Base-by-base conservation (phyloP, 768 basidiomycete genomes). In the Lactarius akahatsu region DNA sequence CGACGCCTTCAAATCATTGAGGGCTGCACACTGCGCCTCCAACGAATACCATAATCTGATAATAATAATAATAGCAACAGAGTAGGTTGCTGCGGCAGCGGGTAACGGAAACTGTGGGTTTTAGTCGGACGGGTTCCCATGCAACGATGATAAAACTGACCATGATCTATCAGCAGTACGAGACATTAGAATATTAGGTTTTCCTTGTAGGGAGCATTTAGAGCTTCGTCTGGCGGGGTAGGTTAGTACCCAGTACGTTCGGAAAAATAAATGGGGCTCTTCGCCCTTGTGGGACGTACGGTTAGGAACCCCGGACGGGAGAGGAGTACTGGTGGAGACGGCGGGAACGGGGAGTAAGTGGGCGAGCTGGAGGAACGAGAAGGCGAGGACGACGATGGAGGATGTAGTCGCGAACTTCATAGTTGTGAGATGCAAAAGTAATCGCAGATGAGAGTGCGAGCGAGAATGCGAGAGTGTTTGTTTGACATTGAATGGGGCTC, bases 371-470 rank as follows among this genome's bases (percentile, higher is more conserved):
- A 56, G 30, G 20, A 56, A 30, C 30, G 55, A 56, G 30, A 32
- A 20, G 28, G 18, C 55, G 55, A 56, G 30, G 10, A 56, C 18
- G 30, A 56, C 10, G 55, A 56, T 6, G 28, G 55, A 18, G 55
- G 55, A 56, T 20, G 32, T 18, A 8, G 32, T n/a, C 7, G 55
- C 55, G 55, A 56, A 34, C 55, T 56, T 56, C 55, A 56, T 56
- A 18, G 55, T 30, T 56, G 28, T 30, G 32, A 32, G 55, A 34
- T n/a, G 16, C 2, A 34, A 34, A 30, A 9, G 52, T 3, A 11
- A 30, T 15, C 30, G 52, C 13, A 26, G 26, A 23, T 54, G 52
- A 18, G 23, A 11, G 52, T 55, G 55, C 7, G 8, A 34, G 20
- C 9, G 18, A 30, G 55, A n/a, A 32, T 28, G 55, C 9, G 55